Percentiles rank a stretch among this genome's conserved stretches.
Conservation (phyloP, 129 eudicot genomes). For the Flaveria bidentis region DNA sequence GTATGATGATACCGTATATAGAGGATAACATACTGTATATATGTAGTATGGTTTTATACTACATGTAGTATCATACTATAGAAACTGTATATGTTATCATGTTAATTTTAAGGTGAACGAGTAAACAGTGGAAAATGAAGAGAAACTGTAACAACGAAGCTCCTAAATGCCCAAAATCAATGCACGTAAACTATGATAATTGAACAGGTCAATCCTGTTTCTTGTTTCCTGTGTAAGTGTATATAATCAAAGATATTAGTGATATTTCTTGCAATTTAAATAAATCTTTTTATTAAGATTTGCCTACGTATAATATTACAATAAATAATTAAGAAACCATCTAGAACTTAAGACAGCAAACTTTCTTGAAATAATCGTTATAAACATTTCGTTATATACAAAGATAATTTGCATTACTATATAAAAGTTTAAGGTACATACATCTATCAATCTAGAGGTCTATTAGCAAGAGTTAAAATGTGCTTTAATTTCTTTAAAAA, state of each 20-base stretch:
- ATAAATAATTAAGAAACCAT: not conserved
- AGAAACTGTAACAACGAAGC: too few species aligned
- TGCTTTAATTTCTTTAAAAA: slow-evolving; percentile 17
- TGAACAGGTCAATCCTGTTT: too few species aligned
- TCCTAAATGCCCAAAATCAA: too few species aligned
- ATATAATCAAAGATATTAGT: not conserved
- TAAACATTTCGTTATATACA: slow-evolving; percentile 1
- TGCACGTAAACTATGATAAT: too few species aligned
- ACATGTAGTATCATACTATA: too few species aligned
- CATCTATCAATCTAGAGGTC: not conserved
- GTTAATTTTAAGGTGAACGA: too few species aligned
- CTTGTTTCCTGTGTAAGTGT: not conserved
- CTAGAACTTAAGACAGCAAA: slow-evolving; percentile 2
- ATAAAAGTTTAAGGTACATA: not conserved
- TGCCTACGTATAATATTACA: not conserved
- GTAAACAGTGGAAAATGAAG: too few species aligned
- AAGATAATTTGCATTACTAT: not conserved
- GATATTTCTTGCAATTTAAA: not conserved
- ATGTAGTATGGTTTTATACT: too few species aligned
- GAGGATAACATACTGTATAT: too few species aligned
- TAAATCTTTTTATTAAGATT: too few species aligned
- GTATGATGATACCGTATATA: too few species aligned
- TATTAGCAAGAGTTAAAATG: not conserved
- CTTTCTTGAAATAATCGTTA: slow-evolving; percentile 20
- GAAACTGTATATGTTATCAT: too few species aligned